Evolutionary conservation across 2,329 filamentous ascomycete species (phyloP).

Genomic region (Hypoxylon sp.): DNA sequence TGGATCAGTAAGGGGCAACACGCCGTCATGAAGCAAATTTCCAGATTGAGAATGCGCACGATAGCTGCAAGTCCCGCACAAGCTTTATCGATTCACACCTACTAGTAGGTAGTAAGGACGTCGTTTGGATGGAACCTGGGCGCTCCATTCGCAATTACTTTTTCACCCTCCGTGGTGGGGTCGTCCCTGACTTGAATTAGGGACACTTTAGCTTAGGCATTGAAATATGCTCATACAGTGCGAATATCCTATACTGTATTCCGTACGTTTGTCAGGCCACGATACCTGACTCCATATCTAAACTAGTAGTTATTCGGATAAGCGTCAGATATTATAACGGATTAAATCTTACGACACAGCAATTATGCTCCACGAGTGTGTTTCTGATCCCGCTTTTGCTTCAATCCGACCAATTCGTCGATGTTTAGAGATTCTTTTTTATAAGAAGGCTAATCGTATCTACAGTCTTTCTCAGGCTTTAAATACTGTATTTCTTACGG

Average conservation of each 20-base stretch:
- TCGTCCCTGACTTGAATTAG: conserved; percentile 21
- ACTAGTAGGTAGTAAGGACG: no score
- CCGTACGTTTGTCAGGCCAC: conserved; percentile 15
- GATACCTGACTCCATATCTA: conserved; percentile 5
- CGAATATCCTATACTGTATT: neutral
- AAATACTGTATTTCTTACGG: conserved; percentile 35
- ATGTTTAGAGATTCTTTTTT: conserved; percentile 2
- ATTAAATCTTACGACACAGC: conserved; percentile 1
- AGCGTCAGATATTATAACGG: conserved; percentile 3
- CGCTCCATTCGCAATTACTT: conserved; percentile 29
- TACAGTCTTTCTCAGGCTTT: conserved; percentile 16
- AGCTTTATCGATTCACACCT: conserved; percentile 37
- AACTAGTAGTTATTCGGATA: conserved; percentile 10
- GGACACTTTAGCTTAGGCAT: conserved; percentile 11
- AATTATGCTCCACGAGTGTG: conserved; percentile 5
- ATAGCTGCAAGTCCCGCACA: conserved; percentile 41
- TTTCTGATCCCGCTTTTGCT: neutral
- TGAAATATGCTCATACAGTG: conserved; percentile 21
- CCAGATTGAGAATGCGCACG: conserved; percentile 34
- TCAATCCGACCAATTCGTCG: neutral
- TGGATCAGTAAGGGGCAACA: conserved; percentile 22
- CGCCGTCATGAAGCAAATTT: conserved; percentile 33
- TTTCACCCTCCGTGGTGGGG: conserved; percentile 36
- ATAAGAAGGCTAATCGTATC: conserved; percentile 17
- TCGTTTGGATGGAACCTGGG: conserved; percentile 8